Percentiles rank a stretch among this genome's conserved stretches.
These are phyloP conservation scores for Fusarium tricinctum DNA, from an alignment of 2,329 filamentous ascomycete species.

Conservation along the genomic window DNA sequence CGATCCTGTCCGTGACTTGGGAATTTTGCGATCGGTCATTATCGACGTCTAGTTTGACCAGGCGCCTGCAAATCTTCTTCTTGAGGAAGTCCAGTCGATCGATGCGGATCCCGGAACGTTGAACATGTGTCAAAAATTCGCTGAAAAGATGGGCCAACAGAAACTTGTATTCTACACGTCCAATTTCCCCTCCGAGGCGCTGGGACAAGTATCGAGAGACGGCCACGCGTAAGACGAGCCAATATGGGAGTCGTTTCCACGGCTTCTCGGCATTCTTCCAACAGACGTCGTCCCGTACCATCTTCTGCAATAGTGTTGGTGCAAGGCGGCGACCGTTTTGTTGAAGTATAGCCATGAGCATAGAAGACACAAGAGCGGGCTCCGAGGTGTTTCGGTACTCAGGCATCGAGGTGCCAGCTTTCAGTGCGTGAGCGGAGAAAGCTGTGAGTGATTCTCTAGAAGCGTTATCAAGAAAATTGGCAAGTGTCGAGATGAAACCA, in stretches of 20 bases:
- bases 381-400: slow-evolving; percentile 72
- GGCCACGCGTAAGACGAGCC: slow-evolving; percentile 73
- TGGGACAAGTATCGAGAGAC: slow-evolving; percentile 66
- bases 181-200: slow-evolving; percentile 50
- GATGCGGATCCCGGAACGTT: slow-evolving; percentile 15
- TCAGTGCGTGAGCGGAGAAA: slow-evolving; percentile 66
- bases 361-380: slow-evolving; percentile 70
- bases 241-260: slow-evolving; percentile 75
- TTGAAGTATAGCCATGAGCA: slow-evolving; percentile 73
- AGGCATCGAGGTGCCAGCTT: slow-evolving; percentile 63
- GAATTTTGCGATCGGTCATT: slow-evolving; percentile 26
- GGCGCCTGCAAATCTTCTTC: slow-evolving; percentile 46
- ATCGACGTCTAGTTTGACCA: slow-evolving; percentile 47
- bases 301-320: slow-evolving; percentile 65
- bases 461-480: slow-evolving; percentile 69
- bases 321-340: slow-evolving; percentile 62
- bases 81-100: slow-evolving; percentile 45
- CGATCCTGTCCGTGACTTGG: slow-evolving; percentile 19
- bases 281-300: slow-evolving; percentile 72
- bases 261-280: slow-evolving; percentile 64
- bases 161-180: slow-evolving; percentile 67
- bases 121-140: slow-evolving; percentile 59
- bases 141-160: slow-evolving; percentile 65
- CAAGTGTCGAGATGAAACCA: slow-evolving; percentile 55
- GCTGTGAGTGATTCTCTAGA: slow-evolving; percentile 66